A percentile compares a stretch with the other conserved stretches of the same genome.
Evolutionary conservation across 331 rosid species (phyloP).

Genomic region (Arachis monticola): DNA sequence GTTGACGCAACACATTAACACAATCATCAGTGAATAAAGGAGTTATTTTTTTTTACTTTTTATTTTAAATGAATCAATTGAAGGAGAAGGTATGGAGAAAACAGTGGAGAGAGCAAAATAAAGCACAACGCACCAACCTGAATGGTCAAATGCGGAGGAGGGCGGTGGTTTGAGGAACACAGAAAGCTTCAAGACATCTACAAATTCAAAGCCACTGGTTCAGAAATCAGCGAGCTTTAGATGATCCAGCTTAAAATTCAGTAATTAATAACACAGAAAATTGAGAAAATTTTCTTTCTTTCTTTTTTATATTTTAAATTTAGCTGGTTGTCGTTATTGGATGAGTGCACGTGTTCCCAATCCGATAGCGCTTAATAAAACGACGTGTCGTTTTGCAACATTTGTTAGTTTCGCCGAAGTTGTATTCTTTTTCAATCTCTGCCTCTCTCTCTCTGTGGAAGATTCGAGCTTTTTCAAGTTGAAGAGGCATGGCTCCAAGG

Average conservation of each 20-base stretch:
- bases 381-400: constrained; percentile 34
- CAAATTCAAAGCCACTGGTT: constrained; percentile 6
- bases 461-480: background rate
- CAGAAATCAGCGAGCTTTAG: background rate
- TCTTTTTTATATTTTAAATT: too few species aligned
- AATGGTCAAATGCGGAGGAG: background rate
- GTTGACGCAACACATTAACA: background rate
- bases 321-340: too few species aligned
- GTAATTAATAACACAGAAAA: background rate
- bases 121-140: too few species aligned
- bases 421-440: background rate
- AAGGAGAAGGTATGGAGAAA: too few species aligned
- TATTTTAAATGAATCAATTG: too few species aligned
- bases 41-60: too few species aligned
- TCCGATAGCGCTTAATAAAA: background rate
- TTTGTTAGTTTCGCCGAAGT: background rate
- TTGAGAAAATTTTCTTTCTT: too few species aligned
- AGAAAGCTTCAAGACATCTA: background rate
- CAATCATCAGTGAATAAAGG: constrained; percentile 7
- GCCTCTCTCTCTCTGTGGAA: background rate
- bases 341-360: too few species aligned
- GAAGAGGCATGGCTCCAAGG: constrained; percentile 36
- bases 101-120: too few species aligned
- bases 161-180: background rate
- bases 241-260: constrained; percentile 19